Conservation (phyloP, 2,329 filamentous ascomycete species). For the Hawksworthiomyces lignivorus region DNA sequence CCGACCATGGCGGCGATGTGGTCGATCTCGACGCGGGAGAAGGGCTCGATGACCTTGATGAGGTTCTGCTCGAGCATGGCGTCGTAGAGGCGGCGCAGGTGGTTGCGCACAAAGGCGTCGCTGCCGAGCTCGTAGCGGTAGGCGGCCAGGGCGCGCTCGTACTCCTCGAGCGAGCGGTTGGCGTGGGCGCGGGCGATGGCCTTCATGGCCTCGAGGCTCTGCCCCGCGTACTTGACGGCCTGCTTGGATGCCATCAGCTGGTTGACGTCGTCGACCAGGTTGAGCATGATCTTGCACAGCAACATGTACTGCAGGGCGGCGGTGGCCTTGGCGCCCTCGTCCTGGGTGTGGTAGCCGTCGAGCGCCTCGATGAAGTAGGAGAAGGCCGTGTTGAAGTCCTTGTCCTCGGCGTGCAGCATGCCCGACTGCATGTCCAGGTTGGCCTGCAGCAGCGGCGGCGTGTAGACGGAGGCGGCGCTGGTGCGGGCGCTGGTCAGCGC, state of each 20-base stretch:
- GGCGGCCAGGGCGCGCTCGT: slow-evolving; percentile 82
- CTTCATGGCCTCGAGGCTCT: slow-evolving; percentile 98
- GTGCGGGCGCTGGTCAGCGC: slow-evolving; percentile 91
- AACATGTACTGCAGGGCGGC: slow-evolving; percentile 98
- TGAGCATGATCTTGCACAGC: slow-evolving; percentile 99
- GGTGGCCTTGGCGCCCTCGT: slow-evolving; percentile 84
- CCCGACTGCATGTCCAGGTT: slow-evolving; percentile 98
- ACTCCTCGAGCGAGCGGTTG: slow-evolving; percentile 93
- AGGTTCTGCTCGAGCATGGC: slow-evolving; percentile 99
- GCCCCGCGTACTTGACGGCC: slow-evolving; percentile 90
- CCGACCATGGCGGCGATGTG: slow-evolving; percentile 98
- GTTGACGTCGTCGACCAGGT: slow-evolving; percentile 92
- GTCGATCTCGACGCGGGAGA: slow-evolving; percentile 91
- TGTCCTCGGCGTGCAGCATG: slow-evolving; percentile 96
- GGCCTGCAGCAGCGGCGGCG: slow-evolving; percentile 87
- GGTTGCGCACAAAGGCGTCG: slow-evolving; percentile 94
- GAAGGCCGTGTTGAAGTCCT: slow-evolving; percentile 97
- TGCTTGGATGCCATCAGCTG: slow-evolving; percentile 92
- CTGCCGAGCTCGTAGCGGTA: slow-evolving; percentile 92
- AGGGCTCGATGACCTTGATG: slow-evolving; percentile 99
- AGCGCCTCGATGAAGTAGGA: slow-evolving; percentile 99
- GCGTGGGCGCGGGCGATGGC: slow-evolving; percentile 92
- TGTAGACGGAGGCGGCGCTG: slow-evolving; percentile 94
- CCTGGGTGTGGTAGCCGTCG: slow-evolving; percentile 91
- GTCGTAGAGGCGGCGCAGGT: slow-evolving; percentile 91